Base-by-base conservation (phyloP, 176 grass and related monocot genomes). In the Musa schizocarpa region DNA sequence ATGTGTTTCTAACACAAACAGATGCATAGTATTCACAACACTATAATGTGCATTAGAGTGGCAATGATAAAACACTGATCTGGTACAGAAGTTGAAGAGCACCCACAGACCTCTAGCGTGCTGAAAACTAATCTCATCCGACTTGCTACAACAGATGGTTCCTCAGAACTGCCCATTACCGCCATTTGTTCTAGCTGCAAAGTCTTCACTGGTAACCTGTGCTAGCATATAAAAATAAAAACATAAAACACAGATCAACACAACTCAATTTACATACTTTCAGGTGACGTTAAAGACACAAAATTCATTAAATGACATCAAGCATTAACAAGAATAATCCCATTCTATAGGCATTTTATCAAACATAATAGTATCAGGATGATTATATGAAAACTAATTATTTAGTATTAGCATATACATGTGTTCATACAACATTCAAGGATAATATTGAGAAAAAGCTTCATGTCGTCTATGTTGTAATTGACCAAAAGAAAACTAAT, bases 121-220 rank as follows among this genome's bases (percentile, higher is more conserved):
- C 94, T 91, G 84, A 98, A 98, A 54, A 90, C 90, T 83, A 98
- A 75, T 80, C 83, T 82, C 94, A 98, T 98, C 65, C 94, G 88
- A 75, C 88, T 91, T 65, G 90, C 88, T n/a, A 93, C 94, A 64
- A 98, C 24, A 11, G 95, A 94, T 50, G 95, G 90, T 67, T 91
- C 82, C 78, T 98, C 95, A 10, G 90, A 81, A 72, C 59, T 87
- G 50, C 90, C 95, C 71, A 76, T 87, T 48, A 98, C 95, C 52
- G 86, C 90, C 90, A 93, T 89, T 80, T 98, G 90, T 76, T 98
- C 95, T 74, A 94, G 63, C 73, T 98, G 90, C 80, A 98, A 65
- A 55, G 84, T 93, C 76, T 98, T 98, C 84, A 98, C 95, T 8
- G 90, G 95, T 49, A 98, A 79, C 95, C 95, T 98, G 85, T 26